These are phyloP conservation scores for Maudiozyma humilis DNA, from an alignment of 1,139 yeast species.

Conservation along the genomic window DNA sequence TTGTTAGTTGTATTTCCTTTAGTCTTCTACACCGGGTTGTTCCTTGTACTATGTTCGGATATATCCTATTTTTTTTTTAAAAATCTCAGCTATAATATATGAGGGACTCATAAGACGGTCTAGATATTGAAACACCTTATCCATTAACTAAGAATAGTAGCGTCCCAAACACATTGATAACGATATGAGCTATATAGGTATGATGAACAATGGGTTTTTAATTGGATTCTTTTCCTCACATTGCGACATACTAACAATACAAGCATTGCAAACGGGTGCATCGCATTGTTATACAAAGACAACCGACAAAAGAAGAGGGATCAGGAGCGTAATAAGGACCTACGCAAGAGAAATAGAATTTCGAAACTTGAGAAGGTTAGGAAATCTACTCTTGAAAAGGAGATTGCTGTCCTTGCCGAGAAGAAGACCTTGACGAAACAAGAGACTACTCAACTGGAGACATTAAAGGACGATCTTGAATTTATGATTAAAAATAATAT, in stretches of 20 bases:
- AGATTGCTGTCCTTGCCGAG: conserved; percentile 25
- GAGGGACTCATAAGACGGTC: too few relatives aligned
- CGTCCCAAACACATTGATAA: too few relatives aligned
- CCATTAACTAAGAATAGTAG: too few relatives aligned
- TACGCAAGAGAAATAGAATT: conserved; percentile 12
- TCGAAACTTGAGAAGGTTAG: conserved; percentile 15
- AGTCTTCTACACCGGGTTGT: background rate
- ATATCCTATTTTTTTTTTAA: too few relatives aligned
- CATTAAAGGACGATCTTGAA: conserved; percentile 22
- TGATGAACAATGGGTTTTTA: background rate
- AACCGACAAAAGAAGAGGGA: conserved; percentile 4
- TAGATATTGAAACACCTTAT: too few relatives aligned
- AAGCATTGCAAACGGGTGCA: too few relatives aligned
- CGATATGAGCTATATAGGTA: conserved; percentile 1
- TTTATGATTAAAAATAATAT: conserved; percentile 14
- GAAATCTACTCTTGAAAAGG: conserved; percentile 21
- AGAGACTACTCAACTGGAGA: conserved; percentile 14
- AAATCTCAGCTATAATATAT: too few relatives aligned
- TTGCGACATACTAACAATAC: background rate
- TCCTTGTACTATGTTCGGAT: too few relatives aligned
- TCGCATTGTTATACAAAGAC: background rate
- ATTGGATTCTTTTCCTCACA: too few relatives aligned
- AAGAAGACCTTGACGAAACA: conserved; percentile 14
- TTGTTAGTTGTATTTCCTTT: too few relatives aligned
- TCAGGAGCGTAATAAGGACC: conserved; percentile 5